A percentile compares a stretch with the other conserved stretches of the same genome.
Conservation (phyloP, 2,329 filamentous ascomycete genomes). For the Cordyceps cateniannulata region DNA sequence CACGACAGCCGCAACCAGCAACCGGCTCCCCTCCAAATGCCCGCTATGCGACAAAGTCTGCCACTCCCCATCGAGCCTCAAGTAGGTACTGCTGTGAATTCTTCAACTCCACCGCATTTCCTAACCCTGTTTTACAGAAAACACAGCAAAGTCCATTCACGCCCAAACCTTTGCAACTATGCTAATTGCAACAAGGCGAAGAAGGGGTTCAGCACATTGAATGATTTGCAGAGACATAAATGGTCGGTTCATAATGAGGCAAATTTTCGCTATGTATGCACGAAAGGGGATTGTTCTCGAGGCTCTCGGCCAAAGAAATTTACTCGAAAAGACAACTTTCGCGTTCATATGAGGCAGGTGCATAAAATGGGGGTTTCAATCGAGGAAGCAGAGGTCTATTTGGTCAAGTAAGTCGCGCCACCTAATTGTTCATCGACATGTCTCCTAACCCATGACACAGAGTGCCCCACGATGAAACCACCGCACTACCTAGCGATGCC, state of each 20-base stretch:
- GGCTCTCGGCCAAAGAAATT: constrained; percentile 53
- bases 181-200: constrained; percentile 41
- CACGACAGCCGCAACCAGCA: not conserved
- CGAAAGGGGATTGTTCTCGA: constrained; percentile 18
- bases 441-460: not conserved
- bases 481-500: not conserved
- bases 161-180: constrained; percentile 56
- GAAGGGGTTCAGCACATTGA: constrained; percentile 69
- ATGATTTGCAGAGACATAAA: constrained; percentile 76
- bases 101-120: not conserved
- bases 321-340: constrained; percentile 83
- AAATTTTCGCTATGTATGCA: constrained; percentile 19
- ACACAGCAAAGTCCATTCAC: constrained; percentile 63
- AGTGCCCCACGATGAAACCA: not conserved
- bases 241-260: constrained; percentile 60
- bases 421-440: too few species aligned
- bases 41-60: not conserved
- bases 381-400: not conserved
- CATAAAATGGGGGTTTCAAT: constrained; percentile 38
- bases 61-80: constrained; percentile 3
- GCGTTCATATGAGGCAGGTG: constrained; percentile 65
- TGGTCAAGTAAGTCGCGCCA: not conserved
- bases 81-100: not conserved
- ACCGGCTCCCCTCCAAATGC: not conserved
- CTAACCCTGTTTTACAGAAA: constrained; percentile 48